These are phyloP conservation scores for Tricholoma terreum DNA, from an alignment of 768 basidiomycete genomes.

Conservation along the genomic window DNA sequence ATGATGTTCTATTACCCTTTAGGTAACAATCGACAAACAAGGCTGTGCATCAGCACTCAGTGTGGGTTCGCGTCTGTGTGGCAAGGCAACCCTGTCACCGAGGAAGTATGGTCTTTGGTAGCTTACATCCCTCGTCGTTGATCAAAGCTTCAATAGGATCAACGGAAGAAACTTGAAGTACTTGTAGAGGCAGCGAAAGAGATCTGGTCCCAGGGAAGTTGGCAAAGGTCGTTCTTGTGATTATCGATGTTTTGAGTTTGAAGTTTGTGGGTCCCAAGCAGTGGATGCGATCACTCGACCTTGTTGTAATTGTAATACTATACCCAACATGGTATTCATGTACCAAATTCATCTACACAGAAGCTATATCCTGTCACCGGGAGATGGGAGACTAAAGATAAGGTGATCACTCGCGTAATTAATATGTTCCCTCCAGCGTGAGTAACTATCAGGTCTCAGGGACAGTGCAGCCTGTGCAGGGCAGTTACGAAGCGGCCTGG, in stretches of 20 bases:
- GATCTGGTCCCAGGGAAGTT: conserved; percentile 33
- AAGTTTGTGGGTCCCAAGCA: too few species aligned
- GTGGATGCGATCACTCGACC: too few species aligned
- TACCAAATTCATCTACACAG: too few species aligned
- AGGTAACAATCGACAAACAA: conserved; percentile 16
- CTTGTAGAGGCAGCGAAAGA: conserved; percentile 43
- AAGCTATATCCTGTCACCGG: too few species aligned
- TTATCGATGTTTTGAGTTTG: conserved; percentile 2
- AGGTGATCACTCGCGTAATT: too few species aligned
- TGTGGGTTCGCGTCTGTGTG: conserved; percentile 62
- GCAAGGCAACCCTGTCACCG: conserved; percentile 54
- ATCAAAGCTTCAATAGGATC: conserved; percentile 33
- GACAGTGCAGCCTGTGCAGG: too few species aligned
- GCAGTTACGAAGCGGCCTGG: too few species aligned
- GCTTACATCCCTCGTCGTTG: neutral
- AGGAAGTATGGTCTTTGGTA: conserved; percentile 33
- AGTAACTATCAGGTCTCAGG: too few species aligned
- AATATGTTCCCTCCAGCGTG: too few species aligned
- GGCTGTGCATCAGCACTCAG: conserved; percentile 58
- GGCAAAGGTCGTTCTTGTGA: neutral
- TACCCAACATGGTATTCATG: too few species aligned
- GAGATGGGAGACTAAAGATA: too few species aligned
- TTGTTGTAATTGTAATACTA: too few species aligned
- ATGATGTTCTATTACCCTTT: neutral
- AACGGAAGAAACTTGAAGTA: conserved; percentile 45